Base-by-base conservation (phyloP, 2,329 filamentous ascomycete species). In the Trichoderma brevicompactum region DNA sequence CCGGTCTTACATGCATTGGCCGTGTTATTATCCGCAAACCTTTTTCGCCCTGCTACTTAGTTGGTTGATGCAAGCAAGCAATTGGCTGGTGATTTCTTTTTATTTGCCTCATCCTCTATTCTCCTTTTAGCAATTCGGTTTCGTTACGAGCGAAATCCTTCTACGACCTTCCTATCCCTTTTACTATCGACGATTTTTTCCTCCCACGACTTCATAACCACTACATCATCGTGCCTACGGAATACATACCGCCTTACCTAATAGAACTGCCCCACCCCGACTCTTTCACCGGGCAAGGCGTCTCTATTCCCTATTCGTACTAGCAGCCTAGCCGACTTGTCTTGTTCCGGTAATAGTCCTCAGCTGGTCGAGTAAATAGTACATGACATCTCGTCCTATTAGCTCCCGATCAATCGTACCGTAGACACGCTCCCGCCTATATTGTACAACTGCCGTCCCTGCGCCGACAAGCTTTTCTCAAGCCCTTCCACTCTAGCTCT, bases 371-470 rank as follows among this genome's bases (percentile, higher is more conserved):
- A 53, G 59, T 54, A 34, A 32, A 15, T 3, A 36, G 49, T 63
- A 63, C 59, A 41, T 19, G 28, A 32, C 15, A 63, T 28, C 59
- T 53, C 50, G 40, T 36, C 38, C 40, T 12, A 3, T 36, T 13
- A 38, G 28, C 40, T 36, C 48, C 49, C 49, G 38, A 54, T 53
- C 59, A 12, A 44, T 10, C 15, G 59, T 63, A 63, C 59, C 13
- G 59, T 53, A 43, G 59, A 52, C 59, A 36, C 50, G 50, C 34
- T 38, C 10, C 17, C 23, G 15, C 23, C 43, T 48, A 48, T 53
- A 62, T 60, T 41, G 44, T 48, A 43, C 59, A 12, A 54, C 38
- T 63, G 49, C 49, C 59, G 59, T 63, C 28, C 59, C 59, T 63
- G 59, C 49, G 32, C 49, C 59, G 38, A 36, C 40, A 48, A 23